Conservation (phyloP, 1,139 yeast genomes). For the Groenewaldozyma auringiensis region DNA sequence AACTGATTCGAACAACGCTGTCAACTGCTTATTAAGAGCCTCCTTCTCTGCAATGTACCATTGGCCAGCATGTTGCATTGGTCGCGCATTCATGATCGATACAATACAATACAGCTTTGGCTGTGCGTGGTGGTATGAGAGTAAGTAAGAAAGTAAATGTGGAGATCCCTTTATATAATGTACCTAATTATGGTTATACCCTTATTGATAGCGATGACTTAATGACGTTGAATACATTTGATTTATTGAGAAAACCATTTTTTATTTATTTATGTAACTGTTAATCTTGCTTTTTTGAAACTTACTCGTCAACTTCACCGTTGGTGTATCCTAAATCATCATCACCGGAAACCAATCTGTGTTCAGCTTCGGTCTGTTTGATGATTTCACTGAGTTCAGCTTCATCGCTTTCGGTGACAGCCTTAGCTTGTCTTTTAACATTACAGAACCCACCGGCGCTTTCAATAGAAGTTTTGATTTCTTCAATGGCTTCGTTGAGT, state of each 20-base stretch:
- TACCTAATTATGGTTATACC: too few species aligned
- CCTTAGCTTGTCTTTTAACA: conserved; percentile 97
- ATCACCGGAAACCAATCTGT: conserved; percentile 52
- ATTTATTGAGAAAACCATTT: too few species aligned
- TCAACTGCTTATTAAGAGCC: conserved; percentile 44
- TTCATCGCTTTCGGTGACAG: conserved; percentile 96
- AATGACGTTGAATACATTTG: too few species aligned
- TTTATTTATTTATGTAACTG: too few species aligned
- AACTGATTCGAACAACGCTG: conserved; percentile 34
- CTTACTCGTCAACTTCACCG: neutral
- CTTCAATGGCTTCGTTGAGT: conserved; percentile 71
- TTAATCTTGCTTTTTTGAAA: too few species aligned
- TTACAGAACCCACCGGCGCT: conserved; percentile 80
- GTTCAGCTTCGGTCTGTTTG: conserved; percentile 66
- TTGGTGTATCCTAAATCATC: conserved; percentile 32
- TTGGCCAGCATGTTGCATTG: conserved; percentile 81
- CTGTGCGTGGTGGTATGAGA: too few species aligned
- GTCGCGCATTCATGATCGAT: conserved; percentile 35
- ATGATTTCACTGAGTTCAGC: conserved; percentile 93
- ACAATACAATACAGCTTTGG: too few species aligned
- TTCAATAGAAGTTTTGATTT: conserved; percentile 61
- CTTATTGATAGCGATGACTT: too few species aligned
- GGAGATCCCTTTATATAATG: too few species aligned
- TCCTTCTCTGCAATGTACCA: conserved; percentile 61
- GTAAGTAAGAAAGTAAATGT: too few species aligned